These are phyloP conservation scores for Lanmaoa rubissima DNA, from an alignment of 768 basidiomycete species.

Conservation along the genomic window DNA sequence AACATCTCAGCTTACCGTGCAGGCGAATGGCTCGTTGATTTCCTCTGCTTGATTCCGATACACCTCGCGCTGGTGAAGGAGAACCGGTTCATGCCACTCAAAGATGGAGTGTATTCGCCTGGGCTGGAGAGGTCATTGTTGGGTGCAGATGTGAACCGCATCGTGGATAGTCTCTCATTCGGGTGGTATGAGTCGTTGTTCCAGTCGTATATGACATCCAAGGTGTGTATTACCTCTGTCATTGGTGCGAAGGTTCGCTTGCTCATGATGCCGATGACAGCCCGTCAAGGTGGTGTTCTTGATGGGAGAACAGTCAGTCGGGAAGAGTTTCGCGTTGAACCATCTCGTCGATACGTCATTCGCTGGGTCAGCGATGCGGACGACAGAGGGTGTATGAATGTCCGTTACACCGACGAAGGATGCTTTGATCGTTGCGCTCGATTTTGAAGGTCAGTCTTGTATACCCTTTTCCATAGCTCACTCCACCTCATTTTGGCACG, in stretches of 20 bases:
- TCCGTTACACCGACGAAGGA: conserved; percentile 61
- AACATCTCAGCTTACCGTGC: conserved; percentile 40
- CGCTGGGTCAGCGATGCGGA: conserved; percentile 64
- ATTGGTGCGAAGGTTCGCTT: fast-evolving
- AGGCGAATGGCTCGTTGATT: conserved; percentile 62
- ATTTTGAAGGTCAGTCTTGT: conserved; percentile 52
- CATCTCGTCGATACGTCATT: conserved; percentile 65
- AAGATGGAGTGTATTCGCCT: conserved; percentile 52
- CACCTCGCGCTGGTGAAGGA: conserved; percentile 59
- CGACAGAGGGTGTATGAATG: conserved; percentile 68
- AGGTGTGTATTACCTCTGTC: conserved; percentile 31
- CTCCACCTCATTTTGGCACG: background rate
- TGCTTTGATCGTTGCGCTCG: conserved; percentile 53
- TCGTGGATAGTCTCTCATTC: conserved; percentile 54
- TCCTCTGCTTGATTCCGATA: conserved; percentile 62
- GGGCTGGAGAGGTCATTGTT: conserved; percentile 51
- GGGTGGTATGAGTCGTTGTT: conserved; percentile 69
- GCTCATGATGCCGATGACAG: conserved; percentile 26
- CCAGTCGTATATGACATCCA: conserved; percentile 58
- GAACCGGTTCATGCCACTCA: conserved; percentile 60
- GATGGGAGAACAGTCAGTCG: conserved; percentile 69
- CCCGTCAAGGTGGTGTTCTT: conserved; percentile 66
- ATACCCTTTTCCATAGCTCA: background rate
- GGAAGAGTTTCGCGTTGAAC: conserved; percentile 58
- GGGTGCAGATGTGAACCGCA: conserved; percentile 57